Base-by-base conservation (phyloP, 352 stramenopile species). In the Detonula confervacea region DNA sequence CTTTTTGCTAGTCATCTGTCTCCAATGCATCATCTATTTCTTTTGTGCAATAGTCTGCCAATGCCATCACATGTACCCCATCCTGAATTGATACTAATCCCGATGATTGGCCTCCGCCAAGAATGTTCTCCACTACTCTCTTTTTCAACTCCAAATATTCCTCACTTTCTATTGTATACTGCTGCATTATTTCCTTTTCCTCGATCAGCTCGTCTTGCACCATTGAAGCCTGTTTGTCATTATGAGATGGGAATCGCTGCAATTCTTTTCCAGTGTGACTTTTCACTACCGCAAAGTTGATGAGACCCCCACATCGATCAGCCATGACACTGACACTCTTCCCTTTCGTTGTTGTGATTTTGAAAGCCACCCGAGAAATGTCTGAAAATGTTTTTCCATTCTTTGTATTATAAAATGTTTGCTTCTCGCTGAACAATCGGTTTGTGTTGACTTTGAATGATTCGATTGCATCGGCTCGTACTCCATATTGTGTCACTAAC, bases 81-180 rank as follows among this genome's bases (percentile, higher is more conserved):
- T 91, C 73, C 27, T 90, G 57, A 73, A 94, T 91, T 25, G 72
- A 84, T 18, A 87, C 84, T 9, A 94, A 71, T 51, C 80, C 82
- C 27, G 74, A 46, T 22, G 77, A 59, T 6, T 62, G 64, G 1
- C 27, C 69, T 73, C 20, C 44, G 46, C 18, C 54, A 30, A 90
- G 44, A 29, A 81, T 80, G 37, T 60, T 62, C 16, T 85, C 47
- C 14, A 91, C 74, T 0, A 92, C 80, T 35, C 77, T 64, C 9
- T 71, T 66, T 56, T 94, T 94, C 29, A 95, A 71, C 73, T 75
- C 75, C 52, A 90, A 72, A 69, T 92, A 95, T 76, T 95, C 88
- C 0, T 87, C 76, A 59, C 77, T 74, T 55, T 95, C 84, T 33
- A 86, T 72, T 25, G 87, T 87, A 62, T 94, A 92, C 67, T 94